Base-by-base conservation (phyloP, 192 early-diverging fungal species). In the Linnemannia schmuckeri region DNA sequence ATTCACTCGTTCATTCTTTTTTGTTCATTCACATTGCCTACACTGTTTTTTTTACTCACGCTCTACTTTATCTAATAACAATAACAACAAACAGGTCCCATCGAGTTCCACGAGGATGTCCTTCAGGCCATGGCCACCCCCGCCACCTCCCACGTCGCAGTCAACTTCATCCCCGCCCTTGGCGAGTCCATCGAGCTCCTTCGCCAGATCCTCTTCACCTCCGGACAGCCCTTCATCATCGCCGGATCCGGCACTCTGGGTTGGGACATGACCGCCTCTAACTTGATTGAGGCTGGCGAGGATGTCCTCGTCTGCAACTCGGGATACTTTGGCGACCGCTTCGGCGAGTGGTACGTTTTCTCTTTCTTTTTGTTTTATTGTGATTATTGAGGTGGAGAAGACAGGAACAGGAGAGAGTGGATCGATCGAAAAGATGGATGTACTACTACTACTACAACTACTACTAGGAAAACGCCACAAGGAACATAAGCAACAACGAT, bases 201-300 rank as follows among this genome's bases (percentile, higher is more conserved):
- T 33, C 94, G 97, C 70, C 88, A 95, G 76, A 94, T 98, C 40
- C 93, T 97, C 52, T 91, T 93, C 30, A 95, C 96, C 20, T 92
- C 94, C 66, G 97, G 93, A 15, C 98, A 99, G 89, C 98, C 98
- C 30, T 97, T 99, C 86, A 91, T 99, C 82, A 91, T 98, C 70
- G 94, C 98, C 55, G 98, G 97, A 69, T 98, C 97, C 10, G 97
- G 97, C n/a, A 99, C 97, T 13, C 90, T 98, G n/a, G 97, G 97
- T 18, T 99, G 98, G 98, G 98, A 99, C 91, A 95, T 97, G 92
- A 95, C 95, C 42, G 96, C 96, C 35, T 94, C 95, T 46, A 99
- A 99, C 90, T 90, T 98, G 71, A 73, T 98, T 20, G 97, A 98
- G 90, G 93, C 94, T 44, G 96, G 95, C 41, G 97, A 99, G 83